phyloP scores from a whole-genome alignment of 2,329 filamentous ascomycete species.

The Tolypocladium inflatum region DNA sequence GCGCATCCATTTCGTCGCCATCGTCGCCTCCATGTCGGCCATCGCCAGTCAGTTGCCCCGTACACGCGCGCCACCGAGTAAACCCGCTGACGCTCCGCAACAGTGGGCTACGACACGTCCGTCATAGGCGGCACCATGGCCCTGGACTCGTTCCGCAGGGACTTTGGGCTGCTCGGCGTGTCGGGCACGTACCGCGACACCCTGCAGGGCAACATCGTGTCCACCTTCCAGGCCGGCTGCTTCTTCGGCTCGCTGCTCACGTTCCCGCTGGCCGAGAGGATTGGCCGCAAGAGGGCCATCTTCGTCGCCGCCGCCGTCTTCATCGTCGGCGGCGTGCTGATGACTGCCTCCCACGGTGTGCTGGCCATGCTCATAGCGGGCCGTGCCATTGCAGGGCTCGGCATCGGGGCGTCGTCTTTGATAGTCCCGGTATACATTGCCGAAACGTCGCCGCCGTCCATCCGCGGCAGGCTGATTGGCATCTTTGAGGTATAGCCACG shows the following conservation, averaged over 20 bases:
- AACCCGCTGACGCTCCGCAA: not conserved
- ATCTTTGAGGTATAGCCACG: conserved; percentile 32
- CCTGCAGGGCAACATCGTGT: conserved; percentile 28
- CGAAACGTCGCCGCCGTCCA: conserved; percentile 35
- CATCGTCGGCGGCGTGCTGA: conserved; percentile 22
- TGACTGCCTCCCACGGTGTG: conserved; percentile 22
- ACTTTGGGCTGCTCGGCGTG: conserved; percentile 20
- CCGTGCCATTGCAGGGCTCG: conserved; percentile 41
- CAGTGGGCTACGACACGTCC: conserved; percentile 26
- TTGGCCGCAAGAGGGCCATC: conserved; percentile 36
- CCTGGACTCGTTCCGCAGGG: conserved; percentile 23
- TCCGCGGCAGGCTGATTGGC: conserved; percentile 40
- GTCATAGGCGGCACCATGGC: conserved; percentile 31
- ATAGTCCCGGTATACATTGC: conserved; percentile 35
- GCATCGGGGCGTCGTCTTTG: conserved; percentile 39
- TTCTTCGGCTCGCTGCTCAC: conserved; percentile 29
- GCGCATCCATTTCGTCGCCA: conserved; percentile 15
- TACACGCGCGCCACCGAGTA: not conserved
- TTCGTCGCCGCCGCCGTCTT: conserved; percentile 34
- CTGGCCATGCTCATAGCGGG: conserved; percentile 33
- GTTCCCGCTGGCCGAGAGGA: conserved; percentile 37
- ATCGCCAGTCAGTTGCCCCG: conserved; percentile 12
- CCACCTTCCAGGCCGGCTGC: conserved; percentile 27
- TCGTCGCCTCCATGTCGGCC: conserved; percentile 17
- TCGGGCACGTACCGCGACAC: conserved; percentile 18